These are phyloP conservation scores for Arthroderma uncinatum DNA, from an alignment of 2,329 filamentous ascomycete genomes.

Conservation along the genomic window DNA sequence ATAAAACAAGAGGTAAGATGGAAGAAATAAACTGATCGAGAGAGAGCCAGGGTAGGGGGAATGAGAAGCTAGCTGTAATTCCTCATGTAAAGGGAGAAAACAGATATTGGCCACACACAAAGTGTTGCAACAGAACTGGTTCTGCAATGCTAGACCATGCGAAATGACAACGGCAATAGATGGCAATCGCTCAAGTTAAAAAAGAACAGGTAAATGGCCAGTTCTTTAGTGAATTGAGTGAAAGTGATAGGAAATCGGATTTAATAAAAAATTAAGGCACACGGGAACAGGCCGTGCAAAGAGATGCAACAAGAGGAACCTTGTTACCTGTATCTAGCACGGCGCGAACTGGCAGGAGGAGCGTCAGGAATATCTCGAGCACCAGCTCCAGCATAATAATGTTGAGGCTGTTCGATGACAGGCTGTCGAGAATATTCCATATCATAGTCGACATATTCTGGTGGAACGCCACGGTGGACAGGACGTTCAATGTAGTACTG, in stretches of 20 bases:
- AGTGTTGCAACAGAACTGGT: not conserved
- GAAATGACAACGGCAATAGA: not conserved
- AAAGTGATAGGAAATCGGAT: not conserved
- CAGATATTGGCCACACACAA: not conserved
- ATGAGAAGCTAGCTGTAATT: not conserved
- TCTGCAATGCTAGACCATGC: not conserved
- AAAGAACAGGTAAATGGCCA: not conserved
- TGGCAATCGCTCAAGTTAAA: not conserved
- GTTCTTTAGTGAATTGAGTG: not conserved
- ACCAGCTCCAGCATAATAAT: conserved; percentile 13
- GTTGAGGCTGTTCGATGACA: conserved; percentile 13
- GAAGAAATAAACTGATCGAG: not conserved
- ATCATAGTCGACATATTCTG: conserved; percentile 17
- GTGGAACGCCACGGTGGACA: conserved; percentile 14
- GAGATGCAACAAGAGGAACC: not conserved
- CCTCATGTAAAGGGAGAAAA: not conserved
- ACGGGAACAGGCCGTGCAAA: not conserved
- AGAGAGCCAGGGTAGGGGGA: not conserved
- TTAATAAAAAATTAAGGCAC: not conserved
- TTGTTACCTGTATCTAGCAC: conserved; percentile 15
- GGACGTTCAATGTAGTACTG: conserved; percentile 21
- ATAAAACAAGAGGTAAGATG: not conserved
- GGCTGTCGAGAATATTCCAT: conserved; percentile 15
- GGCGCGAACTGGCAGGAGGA: conserved; percentile 9
- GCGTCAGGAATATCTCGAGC: conserved; percentile 10